phyloP scores from a whole-genome alignment of 352 stramenopile species.

The Plasmopara viticola region DNA sequence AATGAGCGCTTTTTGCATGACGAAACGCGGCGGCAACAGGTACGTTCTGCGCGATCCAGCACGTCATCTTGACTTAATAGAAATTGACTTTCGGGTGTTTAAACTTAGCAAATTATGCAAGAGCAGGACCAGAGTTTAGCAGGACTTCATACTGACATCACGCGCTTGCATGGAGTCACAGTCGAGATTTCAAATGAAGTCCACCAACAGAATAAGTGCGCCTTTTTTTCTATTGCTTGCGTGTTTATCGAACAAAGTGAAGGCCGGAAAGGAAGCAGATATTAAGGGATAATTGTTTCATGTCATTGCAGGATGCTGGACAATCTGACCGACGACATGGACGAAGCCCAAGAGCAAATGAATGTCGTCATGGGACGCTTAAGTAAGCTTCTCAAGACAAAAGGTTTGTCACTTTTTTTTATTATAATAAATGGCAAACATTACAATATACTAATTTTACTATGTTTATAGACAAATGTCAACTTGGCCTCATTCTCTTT shows the following conservation, averaged over 20 bases:
- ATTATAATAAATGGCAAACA: neutral
- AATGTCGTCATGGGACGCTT: conserved; percentile 79
- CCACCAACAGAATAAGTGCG: conserved; percentile 69
- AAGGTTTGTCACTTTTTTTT: conserved; percentile 54
- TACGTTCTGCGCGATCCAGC: conserved; percentile 5
- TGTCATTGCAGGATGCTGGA: conserved; percentile 58
- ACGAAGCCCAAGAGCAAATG: conserved; percentile 72
- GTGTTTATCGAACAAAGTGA: neutral
- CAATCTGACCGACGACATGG: conserved; percentile 61
- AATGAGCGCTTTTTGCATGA: conserved; percentile 56
- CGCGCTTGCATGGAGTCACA: conserved; percentile 52
- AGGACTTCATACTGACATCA: conserved; percentile 47
- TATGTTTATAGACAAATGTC: conserved; percentile 55
- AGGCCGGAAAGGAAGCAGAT: neutral
- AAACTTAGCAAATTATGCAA: conserved; percentile 50
- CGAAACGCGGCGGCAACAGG: conserved; percentile 48
- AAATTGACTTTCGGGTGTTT: neutral
- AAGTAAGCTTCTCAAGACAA: conserved; percentile 73
- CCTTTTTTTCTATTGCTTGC: neutral
- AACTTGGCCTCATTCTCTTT: conserved; percentile 70
- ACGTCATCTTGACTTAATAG: no score
- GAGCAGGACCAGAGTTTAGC: conserved; percentile 64
- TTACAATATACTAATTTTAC: neutral
- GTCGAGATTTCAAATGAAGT: conserved; percentile 69
- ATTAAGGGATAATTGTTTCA: neutral